Percentiles rank a stretch among this genome's conserved stretches.
phyloP scores from a whole-genome alignment of 768 basidiomycete genomes.

The Mrakia blollopis region DNA sequence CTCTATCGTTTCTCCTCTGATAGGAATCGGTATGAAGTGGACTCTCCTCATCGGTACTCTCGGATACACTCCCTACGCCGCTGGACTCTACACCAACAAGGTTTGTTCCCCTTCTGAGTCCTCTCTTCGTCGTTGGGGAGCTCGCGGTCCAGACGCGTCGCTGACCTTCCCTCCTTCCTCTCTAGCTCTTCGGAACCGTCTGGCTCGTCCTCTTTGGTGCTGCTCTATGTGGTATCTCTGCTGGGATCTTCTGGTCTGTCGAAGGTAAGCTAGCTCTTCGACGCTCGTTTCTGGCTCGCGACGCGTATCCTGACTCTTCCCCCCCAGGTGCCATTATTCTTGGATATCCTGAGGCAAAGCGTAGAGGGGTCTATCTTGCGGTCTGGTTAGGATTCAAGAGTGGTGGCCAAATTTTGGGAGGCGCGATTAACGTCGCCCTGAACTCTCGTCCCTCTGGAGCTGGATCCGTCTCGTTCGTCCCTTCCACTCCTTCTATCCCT shows the following conservation, averaged over 20 bases:
- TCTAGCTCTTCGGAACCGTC: slow-evolving; percentile 35
- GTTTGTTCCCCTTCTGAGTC: not conserved
- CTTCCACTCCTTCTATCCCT: too few relatives aligned
- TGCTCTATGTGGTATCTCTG: slow-evolving; percentile 38
- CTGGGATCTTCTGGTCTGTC: slow-evolving; percentile 38
- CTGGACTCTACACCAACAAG: slow-evolving; percentile 41
- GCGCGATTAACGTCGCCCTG: slow-evolving; percentile 36
- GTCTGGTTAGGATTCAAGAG: slow-evolving; percentile 37
- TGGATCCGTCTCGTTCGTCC: slow-evolving; percentile 18
- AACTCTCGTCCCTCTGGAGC: slow-evolving; percentile 35
- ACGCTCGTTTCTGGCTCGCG: slow-evolving; percentile 4
- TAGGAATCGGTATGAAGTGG: not conserved
- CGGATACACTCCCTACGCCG: slow-evolving; percentile 34
- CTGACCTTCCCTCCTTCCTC: slow-evolving; percentile 7
- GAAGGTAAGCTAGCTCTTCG: not conserved
- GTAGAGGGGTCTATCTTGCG: slow-evolving; percentile 39
- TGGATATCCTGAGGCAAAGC: slow-evolving; percentile 39
- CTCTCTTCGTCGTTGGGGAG: not conserved
- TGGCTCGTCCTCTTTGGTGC: slow-evolving; percentile 41
- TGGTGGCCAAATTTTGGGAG: slow-evolving; percentile 40
- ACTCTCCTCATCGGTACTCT: not conserved
- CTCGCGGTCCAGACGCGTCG: not conserved
- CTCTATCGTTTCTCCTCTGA: not conserved
- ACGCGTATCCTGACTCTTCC: slow-evolving; percentile 6
- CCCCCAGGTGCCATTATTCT: slow-evolving; percentile 37